Percentiles rank a stretch among this genome's conserved stretches.
phyloP scores from a whole-genome alignment of 441 rosid species.

The Adansonia madagascariensis region DNA sequence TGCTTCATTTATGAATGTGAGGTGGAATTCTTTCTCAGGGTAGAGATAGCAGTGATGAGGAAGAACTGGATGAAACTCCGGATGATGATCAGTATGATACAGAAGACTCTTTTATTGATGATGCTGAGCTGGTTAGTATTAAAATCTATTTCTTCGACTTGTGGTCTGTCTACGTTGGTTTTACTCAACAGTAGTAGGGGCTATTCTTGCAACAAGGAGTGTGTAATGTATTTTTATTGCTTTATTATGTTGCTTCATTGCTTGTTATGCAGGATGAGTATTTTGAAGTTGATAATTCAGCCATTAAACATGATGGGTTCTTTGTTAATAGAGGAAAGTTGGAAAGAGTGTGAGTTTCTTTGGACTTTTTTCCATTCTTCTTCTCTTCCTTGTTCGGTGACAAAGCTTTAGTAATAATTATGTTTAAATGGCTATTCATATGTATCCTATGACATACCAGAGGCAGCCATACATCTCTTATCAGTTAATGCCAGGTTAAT shows the following conservation, averaged over 20 bases:
- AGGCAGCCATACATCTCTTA: constrained; percentile 21
- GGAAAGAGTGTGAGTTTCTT: constrained; percentile 78
- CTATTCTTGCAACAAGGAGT: constrained; percentile 1
- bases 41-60: constrained; percentile 96
- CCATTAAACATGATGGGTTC: constrained; percentile 91
- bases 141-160: constrained; percentile 26
- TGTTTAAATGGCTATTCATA: constrained; percentile 8
- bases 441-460: constrained; percentile 1
- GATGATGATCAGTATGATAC: constrained; percentile 98
- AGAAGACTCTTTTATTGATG: constrained; percentile 97
- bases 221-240: background rate
- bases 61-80: constrained; percentile 81
- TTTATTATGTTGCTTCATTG: constrained; percentile 22
- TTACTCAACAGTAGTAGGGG: constrained; percentile 20
- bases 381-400: background rate
- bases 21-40: constrained; percentile 57
- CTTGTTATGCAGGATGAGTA: constrained; percentile 85
- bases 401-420: background rate
- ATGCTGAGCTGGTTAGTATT: constrained; percentile 86
- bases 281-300: constrained; percentile 94
- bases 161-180: background rate
- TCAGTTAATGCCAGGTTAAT: constrained; percentile 22
- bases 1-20: constrained; percentile 27
- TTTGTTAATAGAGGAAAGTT: constrained; percentile 91
- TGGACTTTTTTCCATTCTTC: background rate